These are phyloP conservation scores for Zygosaccharomyces pseudobailii DNA, from an alignment of 1,139 yeast genomes.

Conservation along the genomic window DNA sequence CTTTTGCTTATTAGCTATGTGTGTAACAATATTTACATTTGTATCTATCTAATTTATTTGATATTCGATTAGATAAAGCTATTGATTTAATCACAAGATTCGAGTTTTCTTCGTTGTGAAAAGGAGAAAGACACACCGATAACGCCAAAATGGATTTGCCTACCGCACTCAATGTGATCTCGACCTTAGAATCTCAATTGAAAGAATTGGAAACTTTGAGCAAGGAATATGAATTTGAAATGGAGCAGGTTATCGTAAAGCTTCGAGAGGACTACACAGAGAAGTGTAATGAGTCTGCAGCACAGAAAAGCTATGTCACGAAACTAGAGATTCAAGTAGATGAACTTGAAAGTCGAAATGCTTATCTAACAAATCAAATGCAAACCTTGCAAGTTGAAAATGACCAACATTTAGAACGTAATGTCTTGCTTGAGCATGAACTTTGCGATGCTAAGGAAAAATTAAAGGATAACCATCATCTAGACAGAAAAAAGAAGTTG, in stretches of 20 bases:
- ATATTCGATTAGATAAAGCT: neutral
- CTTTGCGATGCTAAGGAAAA: slow-evolving; percentile 13
- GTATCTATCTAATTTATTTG: neutral
- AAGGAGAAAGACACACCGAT: too few relatives aligned
- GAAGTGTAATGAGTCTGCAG: slow-evolving; percentile 7
- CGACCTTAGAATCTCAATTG: slow-evolving; percentile 18
- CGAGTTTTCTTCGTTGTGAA: too few relatives aligned
- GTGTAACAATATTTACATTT: neutral
- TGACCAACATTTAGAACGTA: slow-evolving; percentile 19
- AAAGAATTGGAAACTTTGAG: slow-evolving; percentile 17
- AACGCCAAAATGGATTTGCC: slow-evolving; percentile 3
- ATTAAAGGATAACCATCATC: slow-evolving; percentile 3
- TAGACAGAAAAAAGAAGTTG: slow-evolving; percentile 5
- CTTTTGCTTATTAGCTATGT: too few relatives aligned
- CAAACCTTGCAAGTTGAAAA: slow-evolving; percentile 17
- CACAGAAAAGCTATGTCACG: slow-evolving; percentile 7
- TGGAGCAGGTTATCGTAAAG: slow-evolving; percentile 15
- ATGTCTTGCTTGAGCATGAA: slow-evolving; percentile 22
- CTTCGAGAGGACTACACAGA: slow-evolving; percentile 11
- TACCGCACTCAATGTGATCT: slow-evolving; percentile 14
- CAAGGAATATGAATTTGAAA: slow-evolving; percentile 20
- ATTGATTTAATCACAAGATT: too few relatives aligned
- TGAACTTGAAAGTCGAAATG: slow-evolving; percentile 24
- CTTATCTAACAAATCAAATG: slow-evolving; percentile 19
- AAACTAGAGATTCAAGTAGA: slow-evolving; percentile 14